Conservation (phyloP, 2,329 filamentous ascomycete genomes). For the Helotiales sp. region DNA sequence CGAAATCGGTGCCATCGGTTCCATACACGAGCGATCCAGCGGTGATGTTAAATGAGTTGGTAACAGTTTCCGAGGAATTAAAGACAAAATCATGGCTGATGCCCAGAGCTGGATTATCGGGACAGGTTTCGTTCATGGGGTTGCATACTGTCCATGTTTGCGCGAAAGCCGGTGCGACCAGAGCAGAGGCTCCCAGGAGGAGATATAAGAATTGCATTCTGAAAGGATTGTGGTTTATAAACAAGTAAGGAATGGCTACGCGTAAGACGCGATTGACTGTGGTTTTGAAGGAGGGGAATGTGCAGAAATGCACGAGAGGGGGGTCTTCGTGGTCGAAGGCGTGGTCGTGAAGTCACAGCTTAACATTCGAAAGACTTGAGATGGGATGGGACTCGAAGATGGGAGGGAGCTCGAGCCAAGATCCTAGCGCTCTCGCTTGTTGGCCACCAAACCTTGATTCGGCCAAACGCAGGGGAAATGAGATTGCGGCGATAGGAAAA, state of each 20-base stretch:
- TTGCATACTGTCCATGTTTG: slow-evolving; percentile 82
- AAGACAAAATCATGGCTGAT: slow-evolving; percentile 63
- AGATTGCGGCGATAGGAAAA: not conserved
- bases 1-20: slow-evolving; percentile 68
- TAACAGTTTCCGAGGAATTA: slow-evolving; percentile 53
- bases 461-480: not conserved
- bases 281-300: slow-evolving; percentile 14
- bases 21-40: slow-evolving; percentile 65
- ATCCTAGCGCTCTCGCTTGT: not conserved
- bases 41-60: slow-evolving; percentile 67
- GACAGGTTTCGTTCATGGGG: slow-evolving; percentile 70
- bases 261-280: slow-evolving; percentile 4
- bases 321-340: not conserved
- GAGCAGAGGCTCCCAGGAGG: slow-evolving; percentile 19
- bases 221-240: slow-evolving; percentile 12
- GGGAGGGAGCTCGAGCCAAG: not conserved
- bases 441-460: not conserved
- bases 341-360: not conserved
- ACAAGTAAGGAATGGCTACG: slow-evolving; percentile 17
- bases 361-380: not conserved
- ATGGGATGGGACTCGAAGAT: not conserved
- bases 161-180: slow-evolving; percentile 50
- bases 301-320: slow-evolving; percentile 7
- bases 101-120: slow-evolving; percentile 69
- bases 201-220: slow-evolving; percentile 27